Base-by-base conservation (phyloP, 2,329 filamentous ascomycete species). In the Arthrobotrys conoides region DNA sequence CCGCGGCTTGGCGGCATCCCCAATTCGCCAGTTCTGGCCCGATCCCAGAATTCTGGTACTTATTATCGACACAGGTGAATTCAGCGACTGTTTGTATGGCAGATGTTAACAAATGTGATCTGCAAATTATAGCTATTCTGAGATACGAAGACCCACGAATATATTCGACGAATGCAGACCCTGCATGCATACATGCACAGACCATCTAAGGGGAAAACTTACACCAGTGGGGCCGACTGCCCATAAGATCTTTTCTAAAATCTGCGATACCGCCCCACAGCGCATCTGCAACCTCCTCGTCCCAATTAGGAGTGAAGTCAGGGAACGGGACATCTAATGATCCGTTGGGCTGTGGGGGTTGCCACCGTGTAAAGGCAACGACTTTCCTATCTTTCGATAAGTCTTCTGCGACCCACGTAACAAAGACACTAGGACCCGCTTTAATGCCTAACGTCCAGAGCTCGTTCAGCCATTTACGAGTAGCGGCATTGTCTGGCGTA, bases 341-440 rank as follows among this genome's bases (percentile, higher is more conserved):
- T 20, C 67, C 53, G 30, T 71, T 22, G 18, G 41, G 24, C 14
- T 71, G 67, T 10, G 67, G 67, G 14, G 48, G 24, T 12, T 71
- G 55, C 41, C 44, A 63, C 14, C 67, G 67, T 30, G 55, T 48
- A 20, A 71, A 71, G 18, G 24, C 67, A 20, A 63, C 30, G 16
- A 63, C 44, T 41, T 71, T 64, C 5, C 46, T 63, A 41, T 63
- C 44, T 9, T 70, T 57, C 8, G 53, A 51, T 33, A 63, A 20
- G 33, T 71, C 67, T 51, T 71, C 55, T 18, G 59, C 53, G 9
- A 71, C 67, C 27, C 27, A 71, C n/a, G 67, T 71, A 51, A 41
- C 12, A 5, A 71, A 18, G 1, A 51, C 51, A 18, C 38, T 44
- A 14, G 67, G 38, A 10, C 67, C 55, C 18, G 67, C 41, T 44